Conservation (phyloP, 805 yeast species). For the Myxozyma melibiosi region DNA sequence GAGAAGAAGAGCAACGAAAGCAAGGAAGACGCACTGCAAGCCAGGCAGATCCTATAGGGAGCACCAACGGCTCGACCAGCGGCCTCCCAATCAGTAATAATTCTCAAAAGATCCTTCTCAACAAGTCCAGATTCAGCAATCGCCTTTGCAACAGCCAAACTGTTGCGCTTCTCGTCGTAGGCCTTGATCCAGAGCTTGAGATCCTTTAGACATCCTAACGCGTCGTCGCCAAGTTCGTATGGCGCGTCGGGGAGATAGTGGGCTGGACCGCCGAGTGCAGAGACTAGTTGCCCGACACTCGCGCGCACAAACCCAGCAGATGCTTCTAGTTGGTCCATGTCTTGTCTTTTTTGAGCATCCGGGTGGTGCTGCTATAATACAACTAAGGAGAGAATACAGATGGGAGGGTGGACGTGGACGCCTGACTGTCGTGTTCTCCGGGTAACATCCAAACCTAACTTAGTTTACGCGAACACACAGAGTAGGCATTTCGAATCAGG, state of each 20-base stretch:
- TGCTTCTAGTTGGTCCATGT: too few relatives aligned
- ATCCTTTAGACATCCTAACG: slow-evolving; percentile 81
- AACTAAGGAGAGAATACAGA: too few relatives aligned
- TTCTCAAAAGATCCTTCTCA: slow-evolving; percentile 69
- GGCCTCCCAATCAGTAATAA: slow-evolving; percentile 71
- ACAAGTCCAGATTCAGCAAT: slow-evolving; percentile 80
- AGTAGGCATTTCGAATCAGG: too few relatives aligned
- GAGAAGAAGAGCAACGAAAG: background rate
- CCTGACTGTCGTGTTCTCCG: slow-evolving; percentile 12
- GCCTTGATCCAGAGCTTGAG: slow-evolving; percentile 83
- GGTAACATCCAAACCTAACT: slow-evolving; percentile 1
- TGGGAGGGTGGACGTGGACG: too few relatives aligned
- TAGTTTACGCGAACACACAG: background rate
- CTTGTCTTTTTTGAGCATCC: too few relatives aligned
- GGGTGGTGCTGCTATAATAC: too few relatives aligned
- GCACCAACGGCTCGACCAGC: slow-evolving; percentile 37
- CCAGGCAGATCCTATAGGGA: slow-evolving; percentile 62
- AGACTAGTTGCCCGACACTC: slow-evolving; percentile 50
- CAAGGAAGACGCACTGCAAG: slow-evolving; percentile 47
- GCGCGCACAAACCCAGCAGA: too few relatives aligned
- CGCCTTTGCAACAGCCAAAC: slow-evolving; percentile 84
- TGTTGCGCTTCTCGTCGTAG: slow-evolving; percentile 71
- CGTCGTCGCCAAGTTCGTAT: slow-evolving; percentile 86
- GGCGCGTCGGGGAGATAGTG: slow-evolving; percentile 54
- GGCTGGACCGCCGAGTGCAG: slow-evolving; percentile 92